Evolutionary conservation across 2,329 filamentous ascomycete genomes (phyloP), one percentile per base, ranked within the genome.

Genomic region (Aspergillus texensis): DNA sequence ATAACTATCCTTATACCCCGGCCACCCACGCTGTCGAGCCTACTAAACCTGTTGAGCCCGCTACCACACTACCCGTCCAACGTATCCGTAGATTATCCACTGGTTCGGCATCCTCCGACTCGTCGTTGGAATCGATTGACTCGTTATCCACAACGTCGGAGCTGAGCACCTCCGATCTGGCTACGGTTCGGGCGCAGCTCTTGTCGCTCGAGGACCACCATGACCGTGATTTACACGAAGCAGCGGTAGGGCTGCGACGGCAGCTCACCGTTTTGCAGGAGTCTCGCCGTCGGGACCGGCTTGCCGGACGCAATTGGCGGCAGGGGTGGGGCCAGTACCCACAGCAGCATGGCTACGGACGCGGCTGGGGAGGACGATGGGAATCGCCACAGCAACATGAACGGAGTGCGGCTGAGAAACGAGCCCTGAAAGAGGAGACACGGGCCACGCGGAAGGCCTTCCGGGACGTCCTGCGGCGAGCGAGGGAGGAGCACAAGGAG

Each of bases 391-490:
- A 75, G 28, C 70, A 77, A 60, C 72, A 73, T 26, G 67, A 74
- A 50, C 73, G 72, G 8, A 72, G 72, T 45, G 64, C 67, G 30
- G 68, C 68, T 1, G 73, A 78, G 32, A 70, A 68, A 21, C 70
- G 69, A 3, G 72, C 74, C 1, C 67, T 78, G 60, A 79, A 78
- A 61, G 73, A 75, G 50, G 78, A 80, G 64, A 70, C 77, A 58
- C 70, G 71, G n/a, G 72, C 73, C 1, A 75, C 78, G 6, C 75
- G 72, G 50, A 74, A 78, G 56, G 77, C 76, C 4, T 80, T 80
- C 63, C 68, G 72, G 11, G 74, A 76, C 10, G 68, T 78, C 6
- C 64, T 76, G 19, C 71, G 71, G 4, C 73, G 77, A 5, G 77
- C 78, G 1, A 70, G 76, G n/a, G 72, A 77, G 9, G 77, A 78